These are phyloP conservation scores for Neurospora sublineolata DNA, from an alignment of 495 filamentous ascomycete species.

Conservation along the genomic window DNA sequence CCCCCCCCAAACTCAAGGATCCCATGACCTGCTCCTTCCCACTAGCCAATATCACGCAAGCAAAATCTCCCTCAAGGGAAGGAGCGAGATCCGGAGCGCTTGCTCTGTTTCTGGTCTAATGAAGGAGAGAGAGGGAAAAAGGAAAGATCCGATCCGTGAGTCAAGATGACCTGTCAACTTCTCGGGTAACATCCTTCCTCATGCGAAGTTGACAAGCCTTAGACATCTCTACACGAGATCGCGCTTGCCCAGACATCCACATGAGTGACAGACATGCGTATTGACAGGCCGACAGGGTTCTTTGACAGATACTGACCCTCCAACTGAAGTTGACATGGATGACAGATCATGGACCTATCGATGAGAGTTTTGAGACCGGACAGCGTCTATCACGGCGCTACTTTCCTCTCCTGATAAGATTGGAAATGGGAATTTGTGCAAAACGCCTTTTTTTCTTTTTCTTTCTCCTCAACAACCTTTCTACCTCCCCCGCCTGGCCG, in stretches of 20 bases:
- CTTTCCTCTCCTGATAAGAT: background rate
- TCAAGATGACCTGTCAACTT: background rate
- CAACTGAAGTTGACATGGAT: background rate
- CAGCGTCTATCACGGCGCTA: background rate
- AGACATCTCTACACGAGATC: background rate
- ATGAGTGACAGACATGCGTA: background rate
- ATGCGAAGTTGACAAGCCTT: background rate
- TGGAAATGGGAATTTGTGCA: background rate
- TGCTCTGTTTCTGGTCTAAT: background rate
- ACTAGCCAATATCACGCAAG: background rate
- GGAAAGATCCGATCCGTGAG: background rate
- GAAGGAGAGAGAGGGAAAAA: background rate
- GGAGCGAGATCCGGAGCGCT: background rate
- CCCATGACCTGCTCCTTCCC: background rate
- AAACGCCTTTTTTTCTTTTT: background rate
- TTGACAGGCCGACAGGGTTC: background rate
- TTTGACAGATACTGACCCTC: background rate
- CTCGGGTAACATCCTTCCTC: background rate
- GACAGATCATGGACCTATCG: background rate
- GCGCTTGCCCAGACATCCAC: background rate
- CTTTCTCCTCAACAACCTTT: background rate
- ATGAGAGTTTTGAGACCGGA: background rate
- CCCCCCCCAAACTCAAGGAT: background rate
- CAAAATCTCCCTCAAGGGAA: background rate
- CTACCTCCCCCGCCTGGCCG: background rate